phyloP scores from a whole-genome alignment of 257 asterid genomes.

The Solanum lignicaule region DNA sequence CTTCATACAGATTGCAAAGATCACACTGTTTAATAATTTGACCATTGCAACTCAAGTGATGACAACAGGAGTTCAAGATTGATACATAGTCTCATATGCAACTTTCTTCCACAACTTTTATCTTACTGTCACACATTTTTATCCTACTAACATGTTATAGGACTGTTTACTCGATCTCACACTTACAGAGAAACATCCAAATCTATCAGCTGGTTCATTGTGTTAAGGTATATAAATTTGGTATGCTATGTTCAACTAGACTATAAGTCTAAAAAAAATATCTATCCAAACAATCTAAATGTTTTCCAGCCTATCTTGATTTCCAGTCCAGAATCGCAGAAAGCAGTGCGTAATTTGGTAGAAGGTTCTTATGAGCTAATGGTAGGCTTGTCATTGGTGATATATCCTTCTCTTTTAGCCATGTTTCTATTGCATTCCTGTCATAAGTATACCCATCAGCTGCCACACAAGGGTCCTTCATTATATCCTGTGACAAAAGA shows the following conservation, averaged over 20 bases:
- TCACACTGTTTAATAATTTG: background rate
- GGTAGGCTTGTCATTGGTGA: slow-evolving; percentile 58
- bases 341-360: slow-evolving; percentile 65
- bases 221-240: background rate
- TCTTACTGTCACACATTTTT: background rate
- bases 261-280: background rate
- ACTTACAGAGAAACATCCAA: background rate
- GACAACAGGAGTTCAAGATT: background rate
- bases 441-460: slow-evolving; percentile 89
- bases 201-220: background rate
- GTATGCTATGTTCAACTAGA: background rate
- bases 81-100: background rate
- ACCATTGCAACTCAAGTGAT: background rate
- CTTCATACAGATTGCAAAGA: background rate
- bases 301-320: slow-evolving; percentile 19
- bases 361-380: slow-evolving; percentile 47
- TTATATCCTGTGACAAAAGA: slow-evolving; percentile 46
- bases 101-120: background rate
- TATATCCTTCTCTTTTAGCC: slow-evolving; percentile 44
- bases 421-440: slow-evolving; percentile 49
- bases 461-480: slow-evolving; percentile 86
- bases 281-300: background rate
- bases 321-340: slow-evolving; percentile 77
- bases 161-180: background rate
- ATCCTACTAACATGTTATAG: background rate